These are phyloP conservation scores for Parmelia sp. DNA, from an alignment of 495 filamentous ascomycete species.

Conservation along the genomic window DNA sequence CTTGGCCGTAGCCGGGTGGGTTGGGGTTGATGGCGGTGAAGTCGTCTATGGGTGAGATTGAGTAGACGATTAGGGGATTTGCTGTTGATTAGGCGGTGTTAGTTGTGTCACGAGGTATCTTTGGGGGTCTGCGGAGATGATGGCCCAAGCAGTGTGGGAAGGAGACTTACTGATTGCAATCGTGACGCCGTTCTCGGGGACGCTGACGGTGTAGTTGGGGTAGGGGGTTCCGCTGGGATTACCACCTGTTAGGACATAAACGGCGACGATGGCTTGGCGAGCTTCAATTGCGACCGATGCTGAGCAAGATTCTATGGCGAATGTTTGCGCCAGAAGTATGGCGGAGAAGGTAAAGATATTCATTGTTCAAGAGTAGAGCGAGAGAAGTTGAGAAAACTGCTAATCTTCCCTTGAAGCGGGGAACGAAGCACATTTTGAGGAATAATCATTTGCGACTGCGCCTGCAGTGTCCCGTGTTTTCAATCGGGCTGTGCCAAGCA, in stretches of 20 bases:
- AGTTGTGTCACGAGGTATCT: neutral
- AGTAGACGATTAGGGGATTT: constrained; percentile 9
- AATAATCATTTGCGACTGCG: too few relatives aligned
- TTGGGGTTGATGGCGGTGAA: neutral
- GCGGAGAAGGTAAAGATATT: neutral
- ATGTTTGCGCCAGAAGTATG: neutral
- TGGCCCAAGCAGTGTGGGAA: neutral
- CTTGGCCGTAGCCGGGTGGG: neutral
- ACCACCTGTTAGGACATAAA: neutral
- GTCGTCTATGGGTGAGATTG: neutral
- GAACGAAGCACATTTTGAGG: too few relatives aligned
- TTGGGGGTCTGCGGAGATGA: neutral
- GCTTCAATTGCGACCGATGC: constrained; percentile 7
- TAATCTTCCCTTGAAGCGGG: too few relatives aligned
- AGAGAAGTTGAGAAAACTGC: too few relatives aligned
- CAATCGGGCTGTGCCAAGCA: too few relatives aligned
- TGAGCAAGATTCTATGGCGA: neutral
- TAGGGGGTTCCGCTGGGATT: neutral
- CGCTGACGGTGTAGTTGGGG: constrained; percentile 9
- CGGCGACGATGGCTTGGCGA: constrained; percentile 1
- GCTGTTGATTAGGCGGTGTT: neutral
- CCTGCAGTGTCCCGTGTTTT: too few relatives aligned
- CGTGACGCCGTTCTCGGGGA: constrained; percentile 4
- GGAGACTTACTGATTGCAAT: neutral
- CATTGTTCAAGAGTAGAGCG: too few relatives aligned